Evolutionary conservation across 495 filamentous ascomycete species (phyloP).

Genomic region (Ramalina intermedia): DNA sequence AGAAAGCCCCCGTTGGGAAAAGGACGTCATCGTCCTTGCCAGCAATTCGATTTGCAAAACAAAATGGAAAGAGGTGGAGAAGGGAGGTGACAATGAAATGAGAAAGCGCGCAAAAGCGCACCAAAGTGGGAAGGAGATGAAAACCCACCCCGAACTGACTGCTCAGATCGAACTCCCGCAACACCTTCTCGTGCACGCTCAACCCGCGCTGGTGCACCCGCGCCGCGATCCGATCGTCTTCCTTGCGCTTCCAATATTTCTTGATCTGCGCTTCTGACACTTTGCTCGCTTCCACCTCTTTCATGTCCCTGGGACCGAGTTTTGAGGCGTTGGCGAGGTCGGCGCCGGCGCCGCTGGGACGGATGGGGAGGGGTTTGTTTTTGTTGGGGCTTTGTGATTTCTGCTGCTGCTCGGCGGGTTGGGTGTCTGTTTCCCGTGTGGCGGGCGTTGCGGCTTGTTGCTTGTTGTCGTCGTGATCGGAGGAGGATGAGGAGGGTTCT

Average conservation of each 20-base stretch:
- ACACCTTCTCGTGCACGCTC: constrained; percentile 65
- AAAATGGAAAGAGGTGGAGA: no score
- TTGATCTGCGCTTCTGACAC: constrained; percentile 50
- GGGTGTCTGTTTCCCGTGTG: constrained; percentile 34
- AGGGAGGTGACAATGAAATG: no score
- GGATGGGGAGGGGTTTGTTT: no score
- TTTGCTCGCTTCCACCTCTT: constrained; percentile 30
- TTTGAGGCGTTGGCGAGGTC: no score
- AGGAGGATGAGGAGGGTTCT: constrained; percentile 29
- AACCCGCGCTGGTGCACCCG: constrained; percentile 63
- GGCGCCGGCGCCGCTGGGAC: no score
- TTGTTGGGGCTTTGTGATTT: constrained; percentile 36
- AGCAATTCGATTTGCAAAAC: neutral
- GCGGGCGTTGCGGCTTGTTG: no score
- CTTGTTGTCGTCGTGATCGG: no score
- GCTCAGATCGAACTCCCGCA: constrained; percentile 79
- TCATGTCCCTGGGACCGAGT: neutral
- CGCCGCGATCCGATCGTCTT: constrained; percentile 41
- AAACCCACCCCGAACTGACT: constrained; percentile 74
- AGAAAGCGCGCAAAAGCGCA: no score
- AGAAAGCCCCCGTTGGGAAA: no score
- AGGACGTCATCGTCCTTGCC: no score
- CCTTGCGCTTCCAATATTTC: constrained; percentile 57
- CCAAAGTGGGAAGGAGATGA: no score
- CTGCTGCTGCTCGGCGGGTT: constrained; percentile 60